These are phyloP conservation scores for Colletotrichum orchidophilum DNA, from an alignment of 2,329 filamentous ascomycete genomes.

Conservation along the genomic window DNA sequence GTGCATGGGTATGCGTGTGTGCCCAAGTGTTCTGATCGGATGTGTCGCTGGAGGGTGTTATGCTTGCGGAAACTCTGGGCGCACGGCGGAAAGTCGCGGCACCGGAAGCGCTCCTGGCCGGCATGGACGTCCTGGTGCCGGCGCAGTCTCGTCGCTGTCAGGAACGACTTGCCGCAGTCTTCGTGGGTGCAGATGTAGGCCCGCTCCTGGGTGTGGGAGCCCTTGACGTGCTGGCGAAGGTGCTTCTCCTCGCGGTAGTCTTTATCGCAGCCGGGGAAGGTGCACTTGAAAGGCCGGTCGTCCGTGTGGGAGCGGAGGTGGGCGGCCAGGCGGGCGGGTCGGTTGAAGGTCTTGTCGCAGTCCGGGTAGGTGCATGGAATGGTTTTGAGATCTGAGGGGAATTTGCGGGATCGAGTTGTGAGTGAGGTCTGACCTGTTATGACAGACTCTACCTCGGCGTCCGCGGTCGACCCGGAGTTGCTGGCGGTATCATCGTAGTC, in stretches of 20 bases:
- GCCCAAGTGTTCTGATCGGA: conserved; percentile 78
- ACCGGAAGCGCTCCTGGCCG: conserved; percentile 79
- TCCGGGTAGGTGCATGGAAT: conserved; percentile 77
- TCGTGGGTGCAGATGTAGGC: conserved; percentile 75
- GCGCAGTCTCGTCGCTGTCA: conserved; percentile 80
- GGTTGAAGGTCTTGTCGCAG: conserved; percentile 87
- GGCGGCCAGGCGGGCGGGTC: conserved; percentile 80
- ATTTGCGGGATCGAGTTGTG: conserved; percentile 50
- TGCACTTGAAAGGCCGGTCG: conserved; percentile 81
- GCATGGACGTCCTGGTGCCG: conserved; percentile 83
- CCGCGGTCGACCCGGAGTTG: conserved; percentile 27
- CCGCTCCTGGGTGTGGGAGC: conserved; percentile 77
- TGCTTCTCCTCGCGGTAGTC: conserved; percentile 88
- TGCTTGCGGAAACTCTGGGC: conserved; percentile 86
- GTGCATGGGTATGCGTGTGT: conserved; percentile 77
- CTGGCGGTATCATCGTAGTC: conserved; percentile 34
- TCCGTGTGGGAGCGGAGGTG: conserved; percentile 89
- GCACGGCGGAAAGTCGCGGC: conserved; percentile 75
- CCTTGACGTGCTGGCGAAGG: conserved; percentile 85
- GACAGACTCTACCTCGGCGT: conserved; percentile 32
- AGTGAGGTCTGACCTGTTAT: conserved; percentile 31
- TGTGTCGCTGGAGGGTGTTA: conserved; percentile 84
- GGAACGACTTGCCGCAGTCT: conserved; percentile 82
- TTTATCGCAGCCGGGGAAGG: conserved; percentile 77
- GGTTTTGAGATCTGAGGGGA: conserved; percentile 79